These are phyloP conservation scores for Vachellia collinsii DNA, from an alignment of 306 rosid species.

Conservation along the genomic window DNA sequence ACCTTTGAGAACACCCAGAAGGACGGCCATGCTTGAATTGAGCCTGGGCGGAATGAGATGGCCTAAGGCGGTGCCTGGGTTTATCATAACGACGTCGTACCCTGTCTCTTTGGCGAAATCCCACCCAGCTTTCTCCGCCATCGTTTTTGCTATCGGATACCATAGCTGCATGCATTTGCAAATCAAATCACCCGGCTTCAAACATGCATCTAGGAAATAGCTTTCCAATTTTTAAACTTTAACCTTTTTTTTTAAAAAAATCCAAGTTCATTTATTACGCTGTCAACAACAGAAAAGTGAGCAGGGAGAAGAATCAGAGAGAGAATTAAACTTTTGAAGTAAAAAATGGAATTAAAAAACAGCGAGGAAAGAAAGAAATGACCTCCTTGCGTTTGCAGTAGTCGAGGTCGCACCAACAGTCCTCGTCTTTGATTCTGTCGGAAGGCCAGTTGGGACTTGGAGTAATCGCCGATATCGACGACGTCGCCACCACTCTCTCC, in stretches of 20 bases:
- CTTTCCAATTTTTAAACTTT: no score
- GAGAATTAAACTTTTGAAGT: background rate
- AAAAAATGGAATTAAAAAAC: background rate
- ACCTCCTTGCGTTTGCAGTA: slow-evolving; percentile 75
- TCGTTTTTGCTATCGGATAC: slow-evolving; percentile 55
- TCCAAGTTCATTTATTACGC: no score
- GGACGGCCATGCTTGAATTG: slow-evolving; percentile 81
- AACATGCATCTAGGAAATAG: no score
- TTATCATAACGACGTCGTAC: slow-evolving; percentile 81
- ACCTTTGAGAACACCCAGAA: slow-evolving; percentile 77
- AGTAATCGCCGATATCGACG: slow-evolving; percentile 66
- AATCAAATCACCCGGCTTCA: background rate
- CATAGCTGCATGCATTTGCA: slow-evolving; percentile 30
- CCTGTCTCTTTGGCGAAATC: slow-evolving; percentile 71
- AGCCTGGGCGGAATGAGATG: slow-evolving; percentile 68
- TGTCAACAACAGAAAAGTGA: background rate
- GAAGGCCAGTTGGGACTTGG: slow-evolving; percentile 85
- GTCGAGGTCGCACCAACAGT: slow-evolving; percentile 78
- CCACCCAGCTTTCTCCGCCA: slow-evolving; percentile 89
- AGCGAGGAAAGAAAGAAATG: background rate
- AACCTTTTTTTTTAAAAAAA: no score
- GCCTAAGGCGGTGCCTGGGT: slow-evolving; percentile 91
- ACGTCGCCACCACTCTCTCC: slow-evolving; percentile 79
- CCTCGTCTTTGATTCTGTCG: slow-evolving; percentile 59
- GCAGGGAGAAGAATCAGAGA: background rate